Conservation (phyloP, 192 early-diverging fungal genomes). For the Podila horticola region DNA sequence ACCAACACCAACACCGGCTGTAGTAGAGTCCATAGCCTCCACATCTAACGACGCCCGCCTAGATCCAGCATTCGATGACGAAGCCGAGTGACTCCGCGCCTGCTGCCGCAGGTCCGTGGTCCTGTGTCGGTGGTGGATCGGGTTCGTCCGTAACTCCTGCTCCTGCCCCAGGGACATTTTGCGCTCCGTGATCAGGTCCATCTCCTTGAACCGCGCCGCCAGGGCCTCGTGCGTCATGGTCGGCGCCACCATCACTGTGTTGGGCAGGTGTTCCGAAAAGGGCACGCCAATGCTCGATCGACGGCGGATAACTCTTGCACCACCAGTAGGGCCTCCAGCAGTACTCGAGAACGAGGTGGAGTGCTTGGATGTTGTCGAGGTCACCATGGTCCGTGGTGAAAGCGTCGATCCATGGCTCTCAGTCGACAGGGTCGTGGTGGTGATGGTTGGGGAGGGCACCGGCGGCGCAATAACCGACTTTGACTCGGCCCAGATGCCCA, state of each 20-base stretch:
- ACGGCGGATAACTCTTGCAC: neutral
- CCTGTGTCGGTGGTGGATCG: conserved; percentile 36
- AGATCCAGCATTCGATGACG: conserved; percentile 31
- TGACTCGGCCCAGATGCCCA: conserved; percentile 30
- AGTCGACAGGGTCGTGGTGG: conserved; percentile 11
- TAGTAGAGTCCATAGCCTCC: neutral
- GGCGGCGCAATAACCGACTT: conserved; percentile 31
- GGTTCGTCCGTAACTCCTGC: conserved; percentile 41
- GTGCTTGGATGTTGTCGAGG: neutral
- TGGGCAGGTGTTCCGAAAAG: conserved; percentile 20
- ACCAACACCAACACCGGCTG: neutral
- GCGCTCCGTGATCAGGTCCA: conserved; percentile 37
- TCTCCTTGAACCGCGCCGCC: conserved; percentile 49
- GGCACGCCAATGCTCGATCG: neutral
- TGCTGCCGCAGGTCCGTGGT: conserved; percentile 29
- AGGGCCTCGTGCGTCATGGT: conserved; percentile 48
- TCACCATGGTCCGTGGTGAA: neutral
- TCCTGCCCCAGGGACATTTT: neutral
- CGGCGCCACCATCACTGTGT: conserved; percentile 15
- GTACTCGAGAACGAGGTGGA: neutral
- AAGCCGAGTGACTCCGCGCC: neutral
- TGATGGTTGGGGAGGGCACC: conserved; percentile 21
- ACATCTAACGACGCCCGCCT: conserved; percentile 26
- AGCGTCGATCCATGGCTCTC: conserved; percentile 13
- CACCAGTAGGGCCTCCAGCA: neutral